These are phyloP conservation scores for Aspergillus hiratsukae DNA, from an alignment of 2,329 filamentous ascomycete species.

Conservation along the genomic window DNA sequence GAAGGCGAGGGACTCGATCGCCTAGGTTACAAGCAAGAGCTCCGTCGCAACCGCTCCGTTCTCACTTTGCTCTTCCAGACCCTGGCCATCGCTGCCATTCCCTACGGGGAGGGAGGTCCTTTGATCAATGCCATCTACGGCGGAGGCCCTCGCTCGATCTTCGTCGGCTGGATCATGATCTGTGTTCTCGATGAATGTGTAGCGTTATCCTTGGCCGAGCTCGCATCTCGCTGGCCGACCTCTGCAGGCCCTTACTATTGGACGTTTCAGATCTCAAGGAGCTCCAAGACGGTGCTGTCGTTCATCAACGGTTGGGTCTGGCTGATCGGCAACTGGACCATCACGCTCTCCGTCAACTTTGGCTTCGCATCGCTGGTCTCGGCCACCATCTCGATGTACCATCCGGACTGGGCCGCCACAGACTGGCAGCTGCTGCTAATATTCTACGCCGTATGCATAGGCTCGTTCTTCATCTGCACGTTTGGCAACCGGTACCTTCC, in stretches of 20 bases:
- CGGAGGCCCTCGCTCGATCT: slow-evolving; percentile 52
- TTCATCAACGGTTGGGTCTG: slow-evolving; percentile 53
- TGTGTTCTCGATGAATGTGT: slow-evolving; percentile 51
- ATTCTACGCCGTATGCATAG: slow-evolving; percentile 63
- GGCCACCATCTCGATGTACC: slow-evolving; percentile 51
- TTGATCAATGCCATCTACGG: slow-evolving; percentile 42
- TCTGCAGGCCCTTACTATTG: slow-evolving; percentile 53
- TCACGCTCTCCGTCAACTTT: slow-evolving; percentile 52
- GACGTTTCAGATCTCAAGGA: slow-evolving; percentile 47
- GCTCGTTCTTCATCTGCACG: slow-evolving; percentile 62
- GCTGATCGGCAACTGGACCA: slow-evolving; percentile 51
- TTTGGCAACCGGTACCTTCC: slow-evolving; percentile 66
- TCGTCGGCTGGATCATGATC: slow-evolving; percentile 54
- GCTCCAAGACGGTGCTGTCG: slow-evolving; percentile 44
- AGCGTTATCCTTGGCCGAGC: slow-evolving; percentile 48
- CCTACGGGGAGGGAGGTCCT: slow-evolving; percentile 46
- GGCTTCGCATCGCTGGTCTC: slow-evolving; percentile 53
- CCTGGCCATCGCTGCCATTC: slow-evolving; percentile 58
- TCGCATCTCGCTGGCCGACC: slow-evolving; percentile 51
- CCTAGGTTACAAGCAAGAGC: slow-evolving; percentile 57
- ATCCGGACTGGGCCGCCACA: slow-evolving; percentile 49
- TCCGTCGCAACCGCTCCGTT: slow-evolving; percentile 56
- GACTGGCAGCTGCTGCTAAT: slow-evolving; percentile 67
- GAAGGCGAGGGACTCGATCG: slow-evolving; percentile 31
- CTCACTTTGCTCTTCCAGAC: slow-evolving; percentile 59